Conservation (phyloP, 768 basidiomycete species). For the Boletus rufocinnamomeus region DNA sequence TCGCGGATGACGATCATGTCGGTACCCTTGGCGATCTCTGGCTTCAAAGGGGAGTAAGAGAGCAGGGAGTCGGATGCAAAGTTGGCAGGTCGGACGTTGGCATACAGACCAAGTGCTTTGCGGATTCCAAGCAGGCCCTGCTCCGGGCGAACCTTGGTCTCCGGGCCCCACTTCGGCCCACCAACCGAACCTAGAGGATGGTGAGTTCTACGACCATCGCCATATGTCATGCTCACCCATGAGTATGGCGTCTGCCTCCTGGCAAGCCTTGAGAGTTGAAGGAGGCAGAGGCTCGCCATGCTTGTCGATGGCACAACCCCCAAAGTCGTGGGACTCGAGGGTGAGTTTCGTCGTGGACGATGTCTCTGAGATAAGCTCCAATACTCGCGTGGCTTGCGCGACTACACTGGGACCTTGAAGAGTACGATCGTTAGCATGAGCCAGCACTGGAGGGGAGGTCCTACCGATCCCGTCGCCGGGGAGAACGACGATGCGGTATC, state of each 20-base stretch:
- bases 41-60: conserved; percentile 84
- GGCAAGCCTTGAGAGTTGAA: conserved; percentile 83
- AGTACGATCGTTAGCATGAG: not conserved
- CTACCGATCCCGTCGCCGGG: conserved; percentile 97
- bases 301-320: conserved; percentile 91
- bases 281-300: conserved; percentile 83
- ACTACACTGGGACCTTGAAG: conserved; percentile 85
- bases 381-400: conserved; percentile 78
- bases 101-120: conserved; percentile 93
- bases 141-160: conserved; percentile 87
- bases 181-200: conserved; percentile 82
- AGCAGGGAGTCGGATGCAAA: conserved; percentile 92
- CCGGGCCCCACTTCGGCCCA: conserved; percentile 98
- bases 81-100: conserved; percentile 96
- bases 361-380: conserved; percentile 66
- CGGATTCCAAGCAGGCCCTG: conserved; percentile 85
- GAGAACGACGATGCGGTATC: conserved; percentile 86
- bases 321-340: conserved; percentile 79
- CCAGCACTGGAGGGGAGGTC: conserved; percentile 14
- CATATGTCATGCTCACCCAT: conserved; percentile 66
- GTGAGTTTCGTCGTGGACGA: conserved; percentile 68
- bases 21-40: conserved; percentile 77
- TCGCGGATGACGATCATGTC: conserved; percentile 95
- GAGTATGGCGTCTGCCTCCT: conserved; percentile 92
- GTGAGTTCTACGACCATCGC: not conserved